Evolutionary conservation across 805 yeast species (phyloP).

Genomic region (Sugiyamaella floridensis): DNA sequence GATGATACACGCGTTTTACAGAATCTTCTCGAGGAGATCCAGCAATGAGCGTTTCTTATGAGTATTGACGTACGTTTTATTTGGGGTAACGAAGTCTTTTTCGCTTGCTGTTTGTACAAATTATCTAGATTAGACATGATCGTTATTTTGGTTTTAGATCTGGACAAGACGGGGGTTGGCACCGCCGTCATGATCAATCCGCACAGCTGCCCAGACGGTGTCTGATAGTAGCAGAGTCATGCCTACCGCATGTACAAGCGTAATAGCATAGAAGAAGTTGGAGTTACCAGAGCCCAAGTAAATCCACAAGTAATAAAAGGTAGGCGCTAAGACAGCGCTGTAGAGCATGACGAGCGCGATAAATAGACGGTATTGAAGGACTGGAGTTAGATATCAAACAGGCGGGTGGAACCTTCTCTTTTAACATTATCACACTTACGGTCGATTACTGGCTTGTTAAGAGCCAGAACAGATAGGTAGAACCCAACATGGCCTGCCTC

Average conservation of each 20-base stretch:
- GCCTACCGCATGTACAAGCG: conserved; percentile 69
- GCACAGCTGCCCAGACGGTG: conserved; percentile 71
- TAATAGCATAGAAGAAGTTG: conserved; percentile 92
- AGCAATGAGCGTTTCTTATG: too few species aligned
- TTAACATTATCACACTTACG: conserved; percentile 1
- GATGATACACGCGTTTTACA: background rate
- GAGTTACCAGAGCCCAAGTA: conserved; percentile 91
- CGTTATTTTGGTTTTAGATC: conserved; percentile 7
- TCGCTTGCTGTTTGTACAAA: background rate
- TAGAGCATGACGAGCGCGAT: conserved; percentile 49
- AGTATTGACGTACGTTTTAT: too few species aligned
- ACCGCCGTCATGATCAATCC: conserved; percentile 55
- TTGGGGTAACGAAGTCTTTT: too few species aligned
- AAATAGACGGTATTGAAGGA: conserved; percentile 43
- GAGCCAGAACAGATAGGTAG: conserved; percentile 42
- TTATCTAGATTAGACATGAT: background rate
- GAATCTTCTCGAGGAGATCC: background rate
- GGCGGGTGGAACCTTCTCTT: too few species aligned
- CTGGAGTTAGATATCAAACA: conserved; percentile 4
- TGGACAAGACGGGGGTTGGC: conserved; percentile 23
- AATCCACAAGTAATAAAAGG: conserved; percentile 92
- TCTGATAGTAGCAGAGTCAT: conserved; percentile 65
- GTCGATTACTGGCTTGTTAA: conserved; percentile 36
- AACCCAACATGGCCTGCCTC: conserved; percentile 69
- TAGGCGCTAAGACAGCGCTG: conserved; percentile 67